A percentile compares a stretch with the other conserved stretches of the same genome.
Evolutionary conservation across 1,139 yeast genomes (phyloP).

Genomic region (Hansenula anomala): DNA sequence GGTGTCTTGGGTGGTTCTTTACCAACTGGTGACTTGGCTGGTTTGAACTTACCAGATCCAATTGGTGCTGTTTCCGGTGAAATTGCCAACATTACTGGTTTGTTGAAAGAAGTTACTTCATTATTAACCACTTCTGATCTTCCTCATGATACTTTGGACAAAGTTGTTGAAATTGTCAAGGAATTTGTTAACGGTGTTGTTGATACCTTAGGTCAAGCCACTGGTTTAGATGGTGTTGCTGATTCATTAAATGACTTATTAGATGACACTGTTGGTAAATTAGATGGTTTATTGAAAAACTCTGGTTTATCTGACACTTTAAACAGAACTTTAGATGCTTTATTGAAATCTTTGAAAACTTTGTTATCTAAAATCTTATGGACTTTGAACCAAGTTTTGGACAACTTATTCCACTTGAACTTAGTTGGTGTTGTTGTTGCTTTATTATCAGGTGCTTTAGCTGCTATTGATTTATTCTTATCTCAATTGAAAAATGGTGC

Average conservation of each 20-base stretch:
- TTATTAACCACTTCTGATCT: conserved; percentile 1
- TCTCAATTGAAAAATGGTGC: neutral
- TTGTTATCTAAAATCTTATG: conserved; percentile 5
- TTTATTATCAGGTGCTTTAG: conserved; percentile 4
- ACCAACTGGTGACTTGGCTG: neutral
- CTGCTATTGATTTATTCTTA: neutral
- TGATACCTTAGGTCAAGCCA: conserved; percentile 3
- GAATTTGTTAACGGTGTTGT: neutral
- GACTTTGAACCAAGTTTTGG: conserved; percentile 5
- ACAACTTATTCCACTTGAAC: conserved; percentile 10
- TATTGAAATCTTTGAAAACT: conserved; percentile 1
- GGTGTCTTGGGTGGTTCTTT: conserved; percentile 8
- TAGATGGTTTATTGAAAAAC: conserved; percentile 1
- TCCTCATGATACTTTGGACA: conserved; percentile 2
- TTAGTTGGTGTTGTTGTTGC: conserved; percentile 12
- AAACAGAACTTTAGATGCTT: neutral
- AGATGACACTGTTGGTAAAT: neutral
- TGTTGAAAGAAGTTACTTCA: neutral
- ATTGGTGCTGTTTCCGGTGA: conserved; percentile 7
- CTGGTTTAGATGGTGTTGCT: conserved; percentile 5
- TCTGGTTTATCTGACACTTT: conserved; percentile 2
- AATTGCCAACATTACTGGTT: conserved; percentile 1
- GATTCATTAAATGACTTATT: conserved; percentile 3
- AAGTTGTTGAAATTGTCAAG: neutral
- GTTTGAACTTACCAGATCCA: neutral